phyloP scores from a whole-genome alignment of 306 rosid genomes.

The Sicyos baderoa region DNA sequence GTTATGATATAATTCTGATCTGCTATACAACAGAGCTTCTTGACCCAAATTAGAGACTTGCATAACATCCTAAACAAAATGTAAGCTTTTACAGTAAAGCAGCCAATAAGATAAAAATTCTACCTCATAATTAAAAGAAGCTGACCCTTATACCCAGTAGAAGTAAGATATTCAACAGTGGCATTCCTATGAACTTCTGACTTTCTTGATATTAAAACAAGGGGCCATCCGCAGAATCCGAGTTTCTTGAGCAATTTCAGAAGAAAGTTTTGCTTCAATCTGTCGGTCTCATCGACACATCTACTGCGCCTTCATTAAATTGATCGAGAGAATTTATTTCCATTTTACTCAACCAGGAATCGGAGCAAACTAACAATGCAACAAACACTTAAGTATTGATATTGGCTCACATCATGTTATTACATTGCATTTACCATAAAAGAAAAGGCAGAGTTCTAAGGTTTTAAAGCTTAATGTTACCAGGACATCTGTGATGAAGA shows the following conservation, averaged over 20 bases:
- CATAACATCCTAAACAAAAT: background rate
- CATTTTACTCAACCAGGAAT: background rate
- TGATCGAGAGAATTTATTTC: background rate
- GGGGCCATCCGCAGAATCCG: conserved; percentile 57
- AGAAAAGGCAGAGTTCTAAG: too few relatives aligned
- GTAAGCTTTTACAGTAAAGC: background rate
- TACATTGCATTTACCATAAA: background rate
- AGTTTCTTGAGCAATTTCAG: conserved; percentile 44
- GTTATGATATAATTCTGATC: background rate
- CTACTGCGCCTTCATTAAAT: conserved; percentile 23
- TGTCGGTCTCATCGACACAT: conserved; percentile 37
- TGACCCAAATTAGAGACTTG: background rate
- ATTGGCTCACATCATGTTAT: background rate
- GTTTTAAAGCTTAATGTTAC: too few relatives aligned
- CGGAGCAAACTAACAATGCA: background rate
- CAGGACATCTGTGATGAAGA: background rate
- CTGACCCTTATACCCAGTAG: conserved; percentile 56
- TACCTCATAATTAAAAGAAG: conserved; percentile 70
- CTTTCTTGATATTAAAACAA: conserved; percentile 55
- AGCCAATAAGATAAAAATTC: background rate
- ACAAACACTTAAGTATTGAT: background rate
- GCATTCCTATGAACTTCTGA: conserved; percentile 33
- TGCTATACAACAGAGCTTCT: background rate
- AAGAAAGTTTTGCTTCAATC: conserved; percentile 38
- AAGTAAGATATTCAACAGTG: conserved; percentile 40